Evolutionary conservation across 202 grass and related monocot genomes (phyloP).

Genomic region (Eragrostis tef): DNA sequence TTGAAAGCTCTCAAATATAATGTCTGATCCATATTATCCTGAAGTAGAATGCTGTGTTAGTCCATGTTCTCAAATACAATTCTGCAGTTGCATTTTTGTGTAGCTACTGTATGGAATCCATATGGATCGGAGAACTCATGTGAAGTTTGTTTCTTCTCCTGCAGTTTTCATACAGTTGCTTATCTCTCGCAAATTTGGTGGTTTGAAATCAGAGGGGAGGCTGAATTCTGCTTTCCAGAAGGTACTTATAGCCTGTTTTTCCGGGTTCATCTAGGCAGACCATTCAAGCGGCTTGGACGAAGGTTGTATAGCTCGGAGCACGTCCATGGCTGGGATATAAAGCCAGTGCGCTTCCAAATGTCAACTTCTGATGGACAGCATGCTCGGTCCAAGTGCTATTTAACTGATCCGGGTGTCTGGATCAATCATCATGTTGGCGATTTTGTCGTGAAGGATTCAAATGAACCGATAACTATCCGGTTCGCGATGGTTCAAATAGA

Average conservation of each 20-base stretch:
- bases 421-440: constrained; percentile 80
- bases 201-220: constrained; percentile 82
- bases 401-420: constrained; percentile 77
- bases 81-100: not conserved
- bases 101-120: not conserved
- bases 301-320: constrained; percentile 63
- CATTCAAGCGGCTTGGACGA: constrained; percentile 63
- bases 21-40: not conserved
- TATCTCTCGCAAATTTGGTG: constrained; percentile 93
- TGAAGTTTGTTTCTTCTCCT: not conserved
- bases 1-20: not conserved
- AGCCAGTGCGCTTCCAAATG: constrained; percentile 78
- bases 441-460: constrained; percentile 65
- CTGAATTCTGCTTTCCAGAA: constrained; percentile 84
- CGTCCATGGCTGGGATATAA: constrained; percentile 90
- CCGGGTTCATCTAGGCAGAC: constrained; percentile 73
- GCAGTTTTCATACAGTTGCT: constrained; percentile 75
- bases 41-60: not conserved
- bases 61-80: constrained; percentile 8
- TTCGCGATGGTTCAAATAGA: constrained; percentile 95
- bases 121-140: constrained; percentile 6
- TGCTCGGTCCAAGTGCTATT: constrained; percentile 76
- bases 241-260: constrained; percentile 87
- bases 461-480: constrained; percentile 44
- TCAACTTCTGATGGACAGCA: constrained; percentile 85